Evolutionary conservation across 805 yeast species (phyloP), one percentile per base, ranked within the genome.

Genomic region (Ogataea neopini): DNA sequence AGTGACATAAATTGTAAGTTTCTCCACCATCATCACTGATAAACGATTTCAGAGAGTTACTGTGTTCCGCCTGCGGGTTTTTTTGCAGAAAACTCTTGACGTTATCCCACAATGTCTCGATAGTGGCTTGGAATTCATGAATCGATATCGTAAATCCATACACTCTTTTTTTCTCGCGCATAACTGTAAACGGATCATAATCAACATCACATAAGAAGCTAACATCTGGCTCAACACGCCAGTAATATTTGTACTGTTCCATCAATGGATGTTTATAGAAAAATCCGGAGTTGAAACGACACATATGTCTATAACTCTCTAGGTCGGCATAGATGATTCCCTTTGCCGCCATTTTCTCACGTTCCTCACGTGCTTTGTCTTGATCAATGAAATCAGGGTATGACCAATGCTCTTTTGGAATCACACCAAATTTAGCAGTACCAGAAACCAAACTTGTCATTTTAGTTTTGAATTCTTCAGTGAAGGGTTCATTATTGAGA

Each of bases 361-460:
- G 77, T 32, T 79, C 75, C 20, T 67, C 59, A 1, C 80, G 82
- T 18, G 96, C 96, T 67, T 77, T 79, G 15, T 79, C 80, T 65
- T 73, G 76, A 66, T 90, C 96, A 45, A 92, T 80, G 77, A 80
- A 84, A 15, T 73, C 83, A 3, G 98, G 97, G 62, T 81, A 84
- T 1, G 90, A 79, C 97, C 97, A 90, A 63, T 87, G 92, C 58
- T 85, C 88, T 44, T 69, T 62, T 6, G 91, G 90, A 48, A 90
- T 83, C 35, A 74, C 47, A 6, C 92, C 96, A 63, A 82, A 91
- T 63, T 79, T 77, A 41, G 84, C 80, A 30, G 68, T 74, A 40
- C 96, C 96, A 45, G 85, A 76, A 25, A 81, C 80, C 47, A 83
- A 70, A 2, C 74, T 64, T 0, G 74, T 48, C 10, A 88, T 77